Evolutionary conservation across 371 early-diverging fungal species (phyloP).

Genomic region (Fennellomyces sp.): DNA sequence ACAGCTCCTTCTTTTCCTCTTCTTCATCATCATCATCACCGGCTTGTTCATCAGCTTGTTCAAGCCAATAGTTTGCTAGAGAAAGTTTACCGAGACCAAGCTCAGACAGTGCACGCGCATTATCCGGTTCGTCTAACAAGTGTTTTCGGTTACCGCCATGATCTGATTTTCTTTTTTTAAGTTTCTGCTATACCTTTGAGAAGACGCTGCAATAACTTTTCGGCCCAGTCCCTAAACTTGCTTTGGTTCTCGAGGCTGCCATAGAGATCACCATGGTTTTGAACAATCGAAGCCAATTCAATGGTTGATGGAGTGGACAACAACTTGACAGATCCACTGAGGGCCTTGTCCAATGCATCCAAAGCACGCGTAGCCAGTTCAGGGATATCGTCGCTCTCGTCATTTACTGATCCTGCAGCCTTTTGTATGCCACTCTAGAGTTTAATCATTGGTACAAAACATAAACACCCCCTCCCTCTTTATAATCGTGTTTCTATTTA

Average conservation of each 20-base stretch:
- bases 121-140: conserved; percentile 30
- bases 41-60: conserved; percentile 27
- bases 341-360: conserved; percentile 20
- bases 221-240: conserved; percentile 39
- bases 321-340: not conserved
- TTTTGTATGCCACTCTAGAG: too few species aligned
- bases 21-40: conserved; percentile 28
- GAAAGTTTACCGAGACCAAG: conserved; percentile 41
- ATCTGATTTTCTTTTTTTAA: not conserved
- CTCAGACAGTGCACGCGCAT: conserved; percentile 33
- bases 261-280: conserved; percentile 36
- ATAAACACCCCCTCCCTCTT: not conserved
- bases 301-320: conserved; percentile 11
- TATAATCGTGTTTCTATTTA: too few species aligned
- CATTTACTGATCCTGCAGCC: conserved; percentile 29
- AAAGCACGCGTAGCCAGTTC: conserved; percentile 28
- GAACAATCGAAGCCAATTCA: conserved; percentile 36
- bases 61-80: conserved; percentile 42
- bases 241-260: conserved; percentile 17
- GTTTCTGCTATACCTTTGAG: conserved; percentile 23
- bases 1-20: conserved; percentile 23
- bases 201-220: conserved; percentile 23
- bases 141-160: not conserved
- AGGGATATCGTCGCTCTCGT: conserved; percentile 22
- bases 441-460: too few species aligned